Evolutionary conservation across 495 filamentous ascomycete genomes (phyloP), one percentile per base, ranked within the genome.

Genomic region (Achaetomiella virescens): DNA sequence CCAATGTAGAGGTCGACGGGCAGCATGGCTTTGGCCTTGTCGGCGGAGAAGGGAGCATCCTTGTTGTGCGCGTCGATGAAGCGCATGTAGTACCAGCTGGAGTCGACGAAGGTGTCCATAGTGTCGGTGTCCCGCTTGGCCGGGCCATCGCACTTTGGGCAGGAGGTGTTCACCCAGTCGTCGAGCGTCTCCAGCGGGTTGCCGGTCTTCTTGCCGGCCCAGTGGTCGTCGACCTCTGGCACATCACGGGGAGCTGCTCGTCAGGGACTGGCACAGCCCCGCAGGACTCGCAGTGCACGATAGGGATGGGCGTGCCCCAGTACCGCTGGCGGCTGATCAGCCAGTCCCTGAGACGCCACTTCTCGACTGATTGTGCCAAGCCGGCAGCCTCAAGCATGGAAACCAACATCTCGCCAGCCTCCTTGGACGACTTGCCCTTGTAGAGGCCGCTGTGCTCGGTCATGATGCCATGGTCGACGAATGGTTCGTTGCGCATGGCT

Each of bases 91-190:
- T 96, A 96, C 90, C 90, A 96, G 42, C 88, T 92, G 0, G 88
- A 92, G 69, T 95, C 90, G 36, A 96, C 89, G 68, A 96, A 96
- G 0, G 90, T 96, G 67, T 96, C 90, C 90, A 96, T 95, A 0
- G 90, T 96, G 64, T 96, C 90, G 2, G 90, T 95, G 62, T 96
- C 90, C 29, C 90, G 82, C 63, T 81, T 86, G 8, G 90, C 90
- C 5, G 78, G 69, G 5, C 79, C 76, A 10, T 75, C 71, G 58
- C 90, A 96, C 29, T 78, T 85, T 2, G 90, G 90, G 62, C 90
- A 96, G 0, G 74, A 61, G 0, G 84, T 88, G 60, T 90, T 81
- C 7, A 88, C 75, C 88, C 89, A 95, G 18, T 88, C 83, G 14
- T 80, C 70, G 25, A 80, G 78, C 18, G 82, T 77, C 51, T 89